Conservation (phyloP, 2,329 filamentous ascomycete species). For the Apiospora arundinis region DNA sequence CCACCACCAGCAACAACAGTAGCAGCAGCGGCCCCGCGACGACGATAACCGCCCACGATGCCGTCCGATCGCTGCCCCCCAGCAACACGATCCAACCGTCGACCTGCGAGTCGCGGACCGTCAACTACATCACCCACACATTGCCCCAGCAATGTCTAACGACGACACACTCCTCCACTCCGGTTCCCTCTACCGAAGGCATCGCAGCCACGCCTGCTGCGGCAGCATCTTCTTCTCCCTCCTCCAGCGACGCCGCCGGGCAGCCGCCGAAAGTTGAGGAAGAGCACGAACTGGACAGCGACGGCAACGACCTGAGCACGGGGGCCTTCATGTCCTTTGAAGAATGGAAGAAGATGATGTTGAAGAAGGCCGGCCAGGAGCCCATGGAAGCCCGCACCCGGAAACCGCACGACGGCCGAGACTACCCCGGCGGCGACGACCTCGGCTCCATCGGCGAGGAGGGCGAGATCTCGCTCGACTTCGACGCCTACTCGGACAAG, state of each 20-base stretch:
- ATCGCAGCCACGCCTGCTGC: slow-evolving; percentile 23
- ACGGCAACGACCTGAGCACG: slow-evolving; percentile 62
- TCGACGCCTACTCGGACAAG: slow-evolving; percentile 55
- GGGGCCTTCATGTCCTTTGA: slow-evolving; percentile 92
- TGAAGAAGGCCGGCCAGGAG: slow-evolving; percentile 82
- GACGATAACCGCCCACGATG: slow-evolving; percentile 4
- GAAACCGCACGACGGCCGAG: slow-evolving; percentile 58
- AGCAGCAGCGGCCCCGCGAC: background rate
- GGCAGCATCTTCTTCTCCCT: background rate
- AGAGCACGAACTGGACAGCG: slow-evolving; percentile 68
- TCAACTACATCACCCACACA: slow-evolving; percentile 83
- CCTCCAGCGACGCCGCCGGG: slow-evolving; percentile 18
- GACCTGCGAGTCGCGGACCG: slow-evolving; percentile 65
- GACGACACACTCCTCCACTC: slow-evolving; percentile 58
- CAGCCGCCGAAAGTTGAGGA: slow-evolving; percentile 34
- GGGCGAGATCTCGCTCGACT: slow-evolving; percentile 74
- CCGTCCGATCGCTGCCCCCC: slow-evolving; percentile 12
- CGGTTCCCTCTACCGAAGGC: slow-evolving; percentile 32
- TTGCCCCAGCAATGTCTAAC: slow-evolving; percentile 78
- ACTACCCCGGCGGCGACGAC: slow-evolving; percentile 67
- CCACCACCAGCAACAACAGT: background rate
- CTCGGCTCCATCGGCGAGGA: slow-evolving; percentile 86
- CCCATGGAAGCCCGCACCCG: slow-evolving; percentile 70
- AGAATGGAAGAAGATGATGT: slow-evolving; percentile 95
- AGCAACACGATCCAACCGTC: slow-evolving; percentile 34